Evolutionary conservation across 306 rosid species (phyloP).

Genomic region (Prunus mume): DNA sequence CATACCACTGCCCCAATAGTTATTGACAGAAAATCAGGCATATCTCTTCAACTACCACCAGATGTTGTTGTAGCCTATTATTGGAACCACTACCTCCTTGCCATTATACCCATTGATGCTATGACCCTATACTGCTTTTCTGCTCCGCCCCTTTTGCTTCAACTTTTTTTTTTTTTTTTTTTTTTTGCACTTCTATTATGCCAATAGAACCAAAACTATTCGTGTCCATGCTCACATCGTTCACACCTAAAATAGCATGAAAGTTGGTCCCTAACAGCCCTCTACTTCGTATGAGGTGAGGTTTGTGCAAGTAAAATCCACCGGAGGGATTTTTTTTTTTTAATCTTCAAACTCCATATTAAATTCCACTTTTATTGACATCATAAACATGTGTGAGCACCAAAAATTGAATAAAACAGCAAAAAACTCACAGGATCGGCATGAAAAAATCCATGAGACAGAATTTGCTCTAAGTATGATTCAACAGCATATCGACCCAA

Average conservation of each 20-base stretch:
- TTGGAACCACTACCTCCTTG: neutral
- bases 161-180: neutral
- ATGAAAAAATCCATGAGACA: slow-evolving; percentile 98
- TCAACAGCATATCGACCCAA: slow-evolving; percentile 95
- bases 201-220: neutral
- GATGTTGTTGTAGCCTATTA: neutral
- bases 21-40: neutral
- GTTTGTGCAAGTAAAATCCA: neutral
- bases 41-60: neutral
- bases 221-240: too few species aligned
- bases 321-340: neutral
- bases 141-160: neutral
- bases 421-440: slow-evolving; percentile 88
- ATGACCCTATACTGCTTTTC: neutral
- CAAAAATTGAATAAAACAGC: slow-evolving; percentile 15
- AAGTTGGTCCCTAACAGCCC: neutral
- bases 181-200: neutral
- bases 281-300: neutral
- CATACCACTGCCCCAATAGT: neutral
- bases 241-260: neutral
- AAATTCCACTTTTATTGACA: neutral
- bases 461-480: slow-evolving; percentile 96
- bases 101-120: slow-evolving; percentile 6
- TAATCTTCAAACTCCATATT: neutral
- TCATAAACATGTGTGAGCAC: slow-evolving; percentile 6